Evolutionary conservation across 1,284 basidiomycete species (phyloP), one percentile per base, ranked within the genome.

Genomic region (Irpex rosettiformis): DNA sequence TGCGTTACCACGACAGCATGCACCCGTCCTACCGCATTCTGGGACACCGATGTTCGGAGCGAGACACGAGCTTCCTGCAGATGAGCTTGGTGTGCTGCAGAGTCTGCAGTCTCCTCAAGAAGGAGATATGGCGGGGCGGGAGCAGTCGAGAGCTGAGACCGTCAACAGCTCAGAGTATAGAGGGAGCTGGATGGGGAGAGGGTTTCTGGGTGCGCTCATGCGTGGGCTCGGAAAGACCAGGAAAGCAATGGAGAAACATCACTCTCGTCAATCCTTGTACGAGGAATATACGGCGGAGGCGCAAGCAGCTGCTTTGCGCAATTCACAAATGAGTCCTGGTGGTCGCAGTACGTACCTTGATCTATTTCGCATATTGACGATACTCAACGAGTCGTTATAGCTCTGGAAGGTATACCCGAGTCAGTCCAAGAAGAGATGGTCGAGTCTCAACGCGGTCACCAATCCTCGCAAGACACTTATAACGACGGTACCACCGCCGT

Each of bases 221-320:
- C 43, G 49, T 42, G 52, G 60, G 8, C 24, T 58, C 3, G 28
- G 57, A 8, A 55, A 54, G 28, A 58, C 58, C 16, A 48, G 57
- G 33, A 52, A 48, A 25, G 57, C 54, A 16, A 43, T 61, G 49
- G 27, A 54, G 6, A 61, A 61, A 28, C 60, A 61, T 52, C 54
- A 61, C 28, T 61, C 60, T 7, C 54, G 60, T 6, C 57, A 61
- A 52, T 58, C 57, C 4, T 37, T 61, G 16, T 58, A 61, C 29
- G 48, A 45, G 13, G 54, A 61, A 22, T 61, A 61, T 22, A n/a
- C 24, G 18, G 52, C 56, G n/a, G 51, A 61, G 52, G 56, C 56
- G 27, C 27, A 42, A 30, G 52, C 52, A 43, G 43, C 4, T 28
- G 51, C 30, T 18, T 18, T 54, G 6, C 42, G 51, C 30, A 53